Percentiles rank a stretch among this genome's conserved stretches.
phyloP scores from a whole-genome alignment of 495 filamentous ascomycete genomes.

The Chaetomidium leptoderma region DNA sequence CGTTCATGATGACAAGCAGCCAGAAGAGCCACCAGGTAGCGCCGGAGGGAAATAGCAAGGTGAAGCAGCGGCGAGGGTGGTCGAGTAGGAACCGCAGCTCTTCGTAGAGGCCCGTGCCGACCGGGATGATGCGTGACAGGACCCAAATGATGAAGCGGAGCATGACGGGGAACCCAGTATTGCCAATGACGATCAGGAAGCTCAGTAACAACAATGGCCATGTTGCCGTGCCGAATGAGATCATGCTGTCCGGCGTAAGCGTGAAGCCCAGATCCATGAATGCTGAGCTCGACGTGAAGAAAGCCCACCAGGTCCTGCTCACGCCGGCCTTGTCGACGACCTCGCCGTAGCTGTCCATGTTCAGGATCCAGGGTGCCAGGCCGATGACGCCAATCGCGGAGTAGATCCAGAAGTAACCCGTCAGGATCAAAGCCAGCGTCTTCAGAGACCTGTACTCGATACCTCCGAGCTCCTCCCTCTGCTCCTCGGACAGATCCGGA shows the following conservation, averaged over 20 bases:
- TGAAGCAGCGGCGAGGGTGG: slow-evolving; percentile 93
- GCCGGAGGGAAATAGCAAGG: slow-evolving; percentile 78
- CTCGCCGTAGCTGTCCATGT: slow-evolving; percentile 50
- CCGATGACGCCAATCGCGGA: slow-evolving; percentile 67
- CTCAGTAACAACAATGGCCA: slow-evolving; percentile 69
- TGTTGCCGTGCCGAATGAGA: slow-evolving; percentile 71
- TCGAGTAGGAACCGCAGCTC: slow-evolving; percentile 87
- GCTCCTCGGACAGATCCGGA: slow-evolving; percentile 78
- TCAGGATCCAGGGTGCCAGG: slow-evolving; percentile 75
- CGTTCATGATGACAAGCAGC: slow-evolving; percentile 77
- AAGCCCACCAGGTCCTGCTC: slow-evolving; percentile 79
- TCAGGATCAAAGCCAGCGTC: slow-evolving; percentile 71
- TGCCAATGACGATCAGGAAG: slow-evolving; percentile 86
- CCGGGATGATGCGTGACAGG: slow-evolving; percentile 53
- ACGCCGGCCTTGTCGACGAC: slow-evolving; percentile 59
- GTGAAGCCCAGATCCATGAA: slow-evolving; percentile 89
- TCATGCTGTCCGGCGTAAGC: slow-evolving; percentile 88
- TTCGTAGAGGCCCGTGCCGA: slow-evolving; percentile 68
- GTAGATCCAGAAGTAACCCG: slow-evolving; percentile 71
- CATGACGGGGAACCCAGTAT: slow-evolving; percentile 92
- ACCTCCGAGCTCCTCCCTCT: slow-evolving; percentile 87
- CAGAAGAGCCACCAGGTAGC: slow-evolving; percentile 97
- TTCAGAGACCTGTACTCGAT: slow-evolving; percentile 93
- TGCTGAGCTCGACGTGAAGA: slow-evolving; percentile 77
- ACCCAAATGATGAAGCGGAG: slow-evolving; percentile 86